Evolutionary conservation across 495 filamentous ascomycete genomes (phyloP), one percentile per base, ranked within the genome.

Genomic region (Tetracladium setigerum): DNA sequence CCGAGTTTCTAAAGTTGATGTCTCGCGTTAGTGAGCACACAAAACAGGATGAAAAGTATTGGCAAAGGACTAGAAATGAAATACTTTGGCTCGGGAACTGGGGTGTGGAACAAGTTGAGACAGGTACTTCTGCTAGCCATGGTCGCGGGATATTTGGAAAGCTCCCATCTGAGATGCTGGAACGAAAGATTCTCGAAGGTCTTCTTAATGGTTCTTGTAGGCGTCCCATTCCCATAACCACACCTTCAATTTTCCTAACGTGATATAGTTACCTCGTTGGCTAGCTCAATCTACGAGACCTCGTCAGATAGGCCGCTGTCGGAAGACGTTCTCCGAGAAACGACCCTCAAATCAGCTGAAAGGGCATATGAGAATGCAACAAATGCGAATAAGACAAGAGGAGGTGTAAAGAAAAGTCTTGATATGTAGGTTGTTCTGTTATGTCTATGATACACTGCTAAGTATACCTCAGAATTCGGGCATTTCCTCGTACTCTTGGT

Each of bases 361-460:
- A 69, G 78, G 12, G 78, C 78, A 3, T 96, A 91, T 59, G 88
- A 95, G 56, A 91, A 89, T 56, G 88, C 90, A 30, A 90, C 84
- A 42, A 96, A 95, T 62, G 86, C 88, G 5, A 94, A 94, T 54
- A 73, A 81, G 53, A 86, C 78, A 7, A 75, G 87, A 46, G 90
- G 90, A 10, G 87, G 84, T 5, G 76, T 95, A 60, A 89, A 87
- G 58, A 86, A 78, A 66, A 87, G 87, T 36, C 78, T 82, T 54
- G 87, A 95, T 34, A 87, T 89, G 82, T 15, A 12, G 30, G 22
- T 15, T 5, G 49, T 58, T 46, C 62, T 47, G 36, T 18, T 32
- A 8, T 14, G 1, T 39, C 7, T 16, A 6, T 7, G 34, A n/a
- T 37, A 10, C 34, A 16, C 3, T 27, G 22, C 22, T 27, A 27